phyloP scores from a whole-genome alignment of 805 yeast genomes.

The Wickerhamiella azymoides region DNA sequence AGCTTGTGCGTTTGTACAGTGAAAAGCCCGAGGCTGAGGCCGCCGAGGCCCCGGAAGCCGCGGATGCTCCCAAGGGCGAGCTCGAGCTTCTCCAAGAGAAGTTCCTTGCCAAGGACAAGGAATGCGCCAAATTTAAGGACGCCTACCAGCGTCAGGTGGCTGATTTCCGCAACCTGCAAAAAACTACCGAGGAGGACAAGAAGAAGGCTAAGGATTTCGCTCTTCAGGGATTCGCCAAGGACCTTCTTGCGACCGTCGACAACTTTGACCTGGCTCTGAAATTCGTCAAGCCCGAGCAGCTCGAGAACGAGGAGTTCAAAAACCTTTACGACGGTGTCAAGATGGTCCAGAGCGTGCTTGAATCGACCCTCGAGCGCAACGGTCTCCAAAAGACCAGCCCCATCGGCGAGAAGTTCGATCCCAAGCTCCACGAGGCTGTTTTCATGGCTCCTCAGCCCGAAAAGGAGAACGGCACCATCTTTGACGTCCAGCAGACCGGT shows the following conservation, averaged over 20 bases:
- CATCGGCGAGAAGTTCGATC: conserved; percentile 72
- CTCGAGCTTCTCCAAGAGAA: conserved; percentile 34
- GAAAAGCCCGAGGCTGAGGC: conserved; percentile 14
- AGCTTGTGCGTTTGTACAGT: conserved; percentile 1
- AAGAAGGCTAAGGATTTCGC: conserved; percentile 85
- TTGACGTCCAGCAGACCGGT: conserved; percentile 86
- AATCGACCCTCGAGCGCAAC: conserved; percentile 65
- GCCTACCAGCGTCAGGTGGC: conserved; percentile 73
- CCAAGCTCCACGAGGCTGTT: conserved; percentile 84
- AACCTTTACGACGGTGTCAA: conserved; percentile 76
- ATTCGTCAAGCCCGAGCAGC: conserved; percentile 32
- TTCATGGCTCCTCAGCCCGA: conserved; percentile 78
- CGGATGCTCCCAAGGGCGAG: conserved; percentile 17
- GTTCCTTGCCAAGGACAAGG: conserved; percentile 41
- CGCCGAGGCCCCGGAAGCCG: conserved; percentile 14
- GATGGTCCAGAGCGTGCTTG: conserved; percentile 79
- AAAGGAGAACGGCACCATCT: conserved; percentile 83
- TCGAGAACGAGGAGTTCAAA: conserved; percentile 46
- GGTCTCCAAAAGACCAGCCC: conserved; percentile 77
- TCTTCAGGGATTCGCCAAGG: conserved; percentile 81
- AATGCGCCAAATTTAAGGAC: conserved; percentile 69
- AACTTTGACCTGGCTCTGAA: conserved; percentile 82
- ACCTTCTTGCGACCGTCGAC: conserved; percentile 76
- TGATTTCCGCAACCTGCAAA: conserved; percentile 86
- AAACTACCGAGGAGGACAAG: conserved; percentile 73